These are phyloP conservation scores for Leishmania mexicana DNA, from an alignment of 208 protist genomes.

Conservation along the genomic window DNA sequence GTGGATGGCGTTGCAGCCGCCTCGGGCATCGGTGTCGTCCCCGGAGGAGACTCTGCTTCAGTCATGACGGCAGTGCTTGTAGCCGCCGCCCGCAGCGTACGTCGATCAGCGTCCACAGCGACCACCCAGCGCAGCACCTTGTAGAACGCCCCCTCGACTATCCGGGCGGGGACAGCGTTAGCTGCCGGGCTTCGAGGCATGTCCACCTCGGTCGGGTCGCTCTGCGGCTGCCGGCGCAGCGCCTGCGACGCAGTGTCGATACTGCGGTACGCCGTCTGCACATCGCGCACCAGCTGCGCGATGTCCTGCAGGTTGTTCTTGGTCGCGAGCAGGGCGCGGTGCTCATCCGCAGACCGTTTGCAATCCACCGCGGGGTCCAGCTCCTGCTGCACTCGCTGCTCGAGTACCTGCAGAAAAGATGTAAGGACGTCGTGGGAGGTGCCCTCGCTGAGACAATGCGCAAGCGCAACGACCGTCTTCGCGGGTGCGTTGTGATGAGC, in stretches of 20 bases:
- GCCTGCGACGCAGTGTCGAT: slow-evolving; percentile 41
- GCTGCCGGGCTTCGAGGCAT: slow-evolving; percentile 15
- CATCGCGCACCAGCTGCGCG: slow-evolving; percentile 30
- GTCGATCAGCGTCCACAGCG: slow-evolving; percentile 51
- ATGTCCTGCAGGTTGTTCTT: slow-evolving; percentile 52
- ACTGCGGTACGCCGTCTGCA: slow-evolving; percentile 42
- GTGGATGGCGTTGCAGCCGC: background rate
- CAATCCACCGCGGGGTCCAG: slow-evolving; percentile 18
- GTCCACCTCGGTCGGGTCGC: slow-evolving; percentile 15
- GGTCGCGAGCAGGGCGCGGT: slow-evolving; percentile 44
- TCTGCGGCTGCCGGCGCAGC: slow-evolving; percentile 29
- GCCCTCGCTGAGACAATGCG: slow-evolving; percentile 55
- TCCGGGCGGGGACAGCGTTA: slow-evolving; percentile 33
- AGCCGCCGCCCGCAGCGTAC: slow-evolving; percentile 15
- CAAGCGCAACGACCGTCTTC: slow-evolving; percentile 43
- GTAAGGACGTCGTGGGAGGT: slow-evolving; percentile 35
- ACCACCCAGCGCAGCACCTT: slow-evolving; percentile 58
- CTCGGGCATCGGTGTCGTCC: background rate
- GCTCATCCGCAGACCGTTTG: slow-evolving; percentile 32
- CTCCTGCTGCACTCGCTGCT: slow-evolving; percentile 41
- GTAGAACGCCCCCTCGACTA: slow-evolving; percentile 51
- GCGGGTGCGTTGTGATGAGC: slow-evolving; percentile 42
- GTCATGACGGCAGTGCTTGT: background rate
- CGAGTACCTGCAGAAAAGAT: slow-evolving; percentile 34
- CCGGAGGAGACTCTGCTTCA: background rate